Evolutionary conservation across 2,329 filamentous ascomycete genomes (phyloP).

Genomic region (Calonectria fujianensis): DNA sequence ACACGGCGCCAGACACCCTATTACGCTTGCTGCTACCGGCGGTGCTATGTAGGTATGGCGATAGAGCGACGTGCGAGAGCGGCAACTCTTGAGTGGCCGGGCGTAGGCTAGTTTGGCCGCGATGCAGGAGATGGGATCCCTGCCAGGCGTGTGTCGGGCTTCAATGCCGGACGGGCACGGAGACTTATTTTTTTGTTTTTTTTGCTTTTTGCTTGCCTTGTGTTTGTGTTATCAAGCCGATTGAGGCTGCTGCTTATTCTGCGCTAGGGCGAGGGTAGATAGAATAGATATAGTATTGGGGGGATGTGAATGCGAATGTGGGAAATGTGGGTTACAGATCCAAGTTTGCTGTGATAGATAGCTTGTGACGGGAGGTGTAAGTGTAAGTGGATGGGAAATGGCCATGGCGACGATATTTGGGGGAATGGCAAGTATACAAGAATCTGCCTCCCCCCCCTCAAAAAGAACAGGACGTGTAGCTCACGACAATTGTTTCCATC

Average conservation of each 20-base stretch:
- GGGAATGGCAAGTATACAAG: conserved; percentile 24
- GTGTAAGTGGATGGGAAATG: neutral
- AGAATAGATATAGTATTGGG: neutral
- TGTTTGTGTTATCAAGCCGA: conserved; percentile 20
- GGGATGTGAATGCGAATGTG: neutral
- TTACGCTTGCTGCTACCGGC: neutral
- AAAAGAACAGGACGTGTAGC: neutral
- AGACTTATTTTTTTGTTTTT: neutral
- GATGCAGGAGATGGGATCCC: conserved; percentile 51
- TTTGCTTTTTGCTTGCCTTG: conserved; percentile 6
- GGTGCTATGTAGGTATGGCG: conserved; percentile 9
- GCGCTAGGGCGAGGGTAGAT: conserved; percentile 9
- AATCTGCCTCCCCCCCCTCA: neutral
- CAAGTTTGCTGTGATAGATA: neutral
- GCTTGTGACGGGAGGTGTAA: neutral
- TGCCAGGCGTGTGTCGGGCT: conserved; percentile 42
- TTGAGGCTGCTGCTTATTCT: conserved; percentile 9
- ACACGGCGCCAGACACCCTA: neutral
- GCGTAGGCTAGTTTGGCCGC: conserved; percentile 25
- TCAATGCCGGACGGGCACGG: conserved; percentile 26
- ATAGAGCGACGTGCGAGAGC: conserved; percentile 12
- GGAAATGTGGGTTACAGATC: neutral
- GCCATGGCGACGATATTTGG: neutral
- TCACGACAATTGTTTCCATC: conserved; percentile 6
- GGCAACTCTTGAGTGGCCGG: conserved; percentile 23